phyloP scores from a whole-genome alignment of 768 basidiomycete species.

The Suillus cothurnatus region DNA sequence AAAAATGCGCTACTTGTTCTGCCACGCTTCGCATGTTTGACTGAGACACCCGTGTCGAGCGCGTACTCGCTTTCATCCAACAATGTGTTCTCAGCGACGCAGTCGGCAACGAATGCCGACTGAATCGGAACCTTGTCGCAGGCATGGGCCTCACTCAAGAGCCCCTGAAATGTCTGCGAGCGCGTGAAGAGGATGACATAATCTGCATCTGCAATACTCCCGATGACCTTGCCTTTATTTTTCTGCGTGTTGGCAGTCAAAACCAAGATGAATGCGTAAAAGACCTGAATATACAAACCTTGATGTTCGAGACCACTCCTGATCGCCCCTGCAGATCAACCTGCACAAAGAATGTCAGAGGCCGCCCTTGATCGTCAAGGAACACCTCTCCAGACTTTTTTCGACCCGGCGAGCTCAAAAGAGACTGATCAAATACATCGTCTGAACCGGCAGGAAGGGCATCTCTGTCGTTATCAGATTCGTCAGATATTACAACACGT shows the following conservation, averaged over 20 bases:
- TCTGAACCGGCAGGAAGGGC: constrained; percentile 13
- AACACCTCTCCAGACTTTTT: constrained; percentile 44
- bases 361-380: constrained; percentile 40
- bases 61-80: constrained; percentile 49
- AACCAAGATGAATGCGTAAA: not conserved
- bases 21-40: constrained; percentile 26
- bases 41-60: constrained; percentile 35
- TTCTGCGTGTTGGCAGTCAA: constrained; percentile 42
- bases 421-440: constrained; percentile 9
- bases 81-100: constrained; percentile 43
- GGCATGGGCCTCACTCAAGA: constrained; percentile 38
- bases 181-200: constrained; percentile 59
- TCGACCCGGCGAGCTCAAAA: not conserved
- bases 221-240: constrained; percentile 63
- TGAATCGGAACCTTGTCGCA: constrained; percentile 50
- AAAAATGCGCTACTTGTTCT: constrained; percentile 20
- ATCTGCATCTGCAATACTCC: constrained; percentile 56
- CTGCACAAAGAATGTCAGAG: constrained; percentile 64
- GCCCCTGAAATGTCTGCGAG: constrained; percentile 52
- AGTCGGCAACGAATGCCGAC: constrained; percentile 56
- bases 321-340: constrained; percentile 61
- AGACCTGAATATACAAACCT: constrained; percentile 43
- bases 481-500: constrained; percentile 20
- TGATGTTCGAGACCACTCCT: constrained; percentile 54
- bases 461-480: constrained; percentile 19